Conservation (phyloP, 78 protist genomes). For the Planoprotostelium fungivorum region DNA sequence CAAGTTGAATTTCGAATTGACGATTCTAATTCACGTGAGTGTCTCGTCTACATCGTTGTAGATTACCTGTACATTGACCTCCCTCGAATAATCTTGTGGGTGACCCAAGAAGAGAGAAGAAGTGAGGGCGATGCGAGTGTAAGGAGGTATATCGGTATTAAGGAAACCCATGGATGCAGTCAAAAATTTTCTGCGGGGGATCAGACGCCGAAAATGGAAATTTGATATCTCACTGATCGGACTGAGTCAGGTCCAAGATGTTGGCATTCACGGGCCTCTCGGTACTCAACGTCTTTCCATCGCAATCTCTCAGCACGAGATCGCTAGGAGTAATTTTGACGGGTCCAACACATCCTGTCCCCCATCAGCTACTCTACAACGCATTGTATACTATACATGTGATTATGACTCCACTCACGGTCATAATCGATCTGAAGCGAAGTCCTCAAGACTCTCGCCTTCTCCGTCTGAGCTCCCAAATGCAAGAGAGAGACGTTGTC, state of each 20-base stretch:
- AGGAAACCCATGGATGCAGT: constrained; percentile 9
- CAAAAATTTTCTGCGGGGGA: not conserved
- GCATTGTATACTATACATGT: too few species aligned
- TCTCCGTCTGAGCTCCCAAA: not conserved
- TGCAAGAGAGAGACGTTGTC: not conserved
- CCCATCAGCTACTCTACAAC: too few species aligned
- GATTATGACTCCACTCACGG: not conserved
- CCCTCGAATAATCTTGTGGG: constrained; percentile 11
- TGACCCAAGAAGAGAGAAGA: constrained; percentile 27
- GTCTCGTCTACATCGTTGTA: too few species aligned
- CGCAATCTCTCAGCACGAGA: constrained; percentile 13
- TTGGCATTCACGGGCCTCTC: constrained; percentile 16
- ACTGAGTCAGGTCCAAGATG: not conserved
- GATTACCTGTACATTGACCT: constrained; percentile 25
- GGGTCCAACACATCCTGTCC: not conserved
- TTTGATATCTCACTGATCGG: too few species aligned
- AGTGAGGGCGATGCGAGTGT: constrained; percentile 20
- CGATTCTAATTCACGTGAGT: constrained; percentile 4
- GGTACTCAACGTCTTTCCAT: constrained; percentile 9
- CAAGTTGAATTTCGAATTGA: constrained; percentile 38
- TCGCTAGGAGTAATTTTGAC: constrained; percentile 11
- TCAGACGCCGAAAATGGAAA: too few species aligned
- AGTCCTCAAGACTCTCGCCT: not conserved
- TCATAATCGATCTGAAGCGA: not conserved
- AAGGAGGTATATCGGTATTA: constrained; percentile 13